A percentile compares a stretch with the other conserved stretches of the same genome.
phyloP scores from a whole-genome alignment of 176 grass and related monocot species.

The Zizania latifolia region DNA sequence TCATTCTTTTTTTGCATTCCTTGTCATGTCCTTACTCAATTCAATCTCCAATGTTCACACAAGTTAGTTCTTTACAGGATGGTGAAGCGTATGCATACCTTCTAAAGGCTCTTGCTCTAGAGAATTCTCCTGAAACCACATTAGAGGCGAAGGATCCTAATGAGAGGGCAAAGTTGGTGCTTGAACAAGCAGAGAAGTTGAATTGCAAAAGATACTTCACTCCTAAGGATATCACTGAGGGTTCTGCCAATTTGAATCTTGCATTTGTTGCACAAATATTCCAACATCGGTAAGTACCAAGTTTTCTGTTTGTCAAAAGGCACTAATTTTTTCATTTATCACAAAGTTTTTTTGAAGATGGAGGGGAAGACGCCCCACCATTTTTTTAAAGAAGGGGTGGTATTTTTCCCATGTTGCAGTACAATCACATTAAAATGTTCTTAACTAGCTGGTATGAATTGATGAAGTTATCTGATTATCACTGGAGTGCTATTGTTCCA shows the following conservation, averaged over 20 bases:
- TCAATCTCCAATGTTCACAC: constrained; percentile 17
- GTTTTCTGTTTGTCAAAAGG: constrained; percentile 9
- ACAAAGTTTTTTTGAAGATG: too few species aligned
- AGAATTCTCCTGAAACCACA: constrained; percentile 58
- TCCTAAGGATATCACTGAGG: constrained; percentile 94
- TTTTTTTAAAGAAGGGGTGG: too few species aligned
- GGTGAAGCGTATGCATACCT: constrained; percentile 98
- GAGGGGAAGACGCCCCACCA: too few species aligned
- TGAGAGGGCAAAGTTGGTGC: constrained; percentile 89
- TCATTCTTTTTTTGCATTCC: background rate
- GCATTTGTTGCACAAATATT: constrained; percentile 99
- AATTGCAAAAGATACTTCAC: constrained; percentile 92
- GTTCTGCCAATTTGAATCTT: constrained; percentile 98
- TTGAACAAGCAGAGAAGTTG: constrained; percentile 95
- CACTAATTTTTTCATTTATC: background rate
- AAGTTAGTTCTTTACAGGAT: too few species aligned
- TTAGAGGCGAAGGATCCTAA: constrained; percentile 64
- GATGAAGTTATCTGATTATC: constrained; percentile 3
- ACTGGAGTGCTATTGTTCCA: constrained; percentile 10
- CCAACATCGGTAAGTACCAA: constrained; percentile 66
- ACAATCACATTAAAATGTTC: background rate
- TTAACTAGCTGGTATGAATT: constrained; percentile 3
- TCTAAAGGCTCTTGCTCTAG: constrained; percentile 93
- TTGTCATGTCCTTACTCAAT: constrained; percentile 23
- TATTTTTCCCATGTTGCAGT: background rate